phyloP scores from a whole-genome alignment of 2,329 filamentous ascomycete species.

The Ophiostoma triangulosporum region DNA sequence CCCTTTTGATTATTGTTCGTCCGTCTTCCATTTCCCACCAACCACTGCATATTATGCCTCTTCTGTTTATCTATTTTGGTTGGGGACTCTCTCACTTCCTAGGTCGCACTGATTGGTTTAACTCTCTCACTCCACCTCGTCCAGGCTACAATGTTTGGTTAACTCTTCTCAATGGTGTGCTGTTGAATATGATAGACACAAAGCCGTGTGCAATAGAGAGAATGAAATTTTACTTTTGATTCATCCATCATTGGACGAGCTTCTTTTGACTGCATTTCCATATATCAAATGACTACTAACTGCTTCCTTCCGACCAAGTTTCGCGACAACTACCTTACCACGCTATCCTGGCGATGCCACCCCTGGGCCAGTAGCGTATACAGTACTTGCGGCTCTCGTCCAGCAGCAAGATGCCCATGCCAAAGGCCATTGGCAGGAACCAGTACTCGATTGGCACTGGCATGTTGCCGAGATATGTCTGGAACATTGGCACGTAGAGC shows the following conservation, averaged over 20 bases:
- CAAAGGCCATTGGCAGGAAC: constrained; percentile 65
- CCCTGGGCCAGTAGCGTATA: constrained; percentile 44
- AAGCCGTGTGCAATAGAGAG: neutral
- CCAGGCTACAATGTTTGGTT: too few relatives aligned
- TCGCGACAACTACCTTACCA: constrained; percentile 37
- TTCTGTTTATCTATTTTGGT: too few relatives aligned
- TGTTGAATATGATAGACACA: neutral
- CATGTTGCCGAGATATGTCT: constrained; percentile 45
- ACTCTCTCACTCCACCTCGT: too few relatives aligned
- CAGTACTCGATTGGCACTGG: constrained; percentile 58
- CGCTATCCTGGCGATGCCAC: constrained; percentile 44
- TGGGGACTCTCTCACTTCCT: too few relatives aligned
- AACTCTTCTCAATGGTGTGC: neutral
- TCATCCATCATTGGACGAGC: too few relatives aligned
- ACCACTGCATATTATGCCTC: too few relatives aligned
- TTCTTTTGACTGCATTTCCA: too few relatives aligned
- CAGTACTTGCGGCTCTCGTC: constrained; percentile 54
- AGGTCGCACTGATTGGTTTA: neutral
- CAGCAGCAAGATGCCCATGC: constrained; percentile 46
- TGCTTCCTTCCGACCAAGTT: neutral
- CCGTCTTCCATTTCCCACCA: too few relatives aligned
- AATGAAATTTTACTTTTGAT: neutral
- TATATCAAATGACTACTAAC: neutral
- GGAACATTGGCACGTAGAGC: constrained; percentile 53
- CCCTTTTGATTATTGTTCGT: too few relatives aligned